A percentile compares a stretch with the other conserved stretches of the same genome.
Evolutionary conservation across 2,329 filamentous ascomycete species (phyloP).

Genomic region (Ophiostoma quercus): DNA sequence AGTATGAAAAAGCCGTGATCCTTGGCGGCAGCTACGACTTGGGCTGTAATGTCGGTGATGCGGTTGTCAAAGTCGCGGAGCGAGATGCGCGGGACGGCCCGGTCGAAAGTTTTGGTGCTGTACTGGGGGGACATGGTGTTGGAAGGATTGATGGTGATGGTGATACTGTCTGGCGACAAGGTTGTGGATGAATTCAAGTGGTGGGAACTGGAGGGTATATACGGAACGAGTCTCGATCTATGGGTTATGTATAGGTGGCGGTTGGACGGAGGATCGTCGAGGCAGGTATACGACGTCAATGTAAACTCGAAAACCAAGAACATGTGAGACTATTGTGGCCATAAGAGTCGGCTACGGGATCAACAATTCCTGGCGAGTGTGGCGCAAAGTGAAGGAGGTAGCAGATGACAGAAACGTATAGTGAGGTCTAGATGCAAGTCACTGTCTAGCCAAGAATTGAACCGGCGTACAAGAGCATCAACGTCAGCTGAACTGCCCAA

Average conservation of each 20-base stretch:
- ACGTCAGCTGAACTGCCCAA: not conserved
- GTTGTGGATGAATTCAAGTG: not conserved
- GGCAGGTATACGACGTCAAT: not conserved
- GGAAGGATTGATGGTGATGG: not conserved
- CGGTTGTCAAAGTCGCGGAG: not conserved
- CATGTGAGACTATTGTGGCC: not conserved
- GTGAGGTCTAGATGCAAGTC: not conserved
- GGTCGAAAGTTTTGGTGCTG: not conserved
- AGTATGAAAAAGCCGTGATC: not conserved
- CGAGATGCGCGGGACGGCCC: not conserved
- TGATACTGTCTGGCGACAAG: not conserved
- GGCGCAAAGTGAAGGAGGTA: not conserved
- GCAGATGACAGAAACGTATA: not conserved
- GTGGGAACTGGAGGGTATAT: not conserved
- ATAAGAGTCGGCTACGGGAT: too few species aligned
- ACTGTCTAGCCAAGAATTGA: not conserved
- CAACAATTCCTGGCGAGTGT: too few species aligned
- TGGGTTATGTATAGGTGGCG: too few species aligned
- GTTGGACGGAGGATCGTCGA: not conserved
- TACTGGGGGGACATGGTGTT: not conserved
- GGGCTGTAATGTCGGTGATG: not conserved
- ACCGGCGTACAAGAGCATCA: not conserved
- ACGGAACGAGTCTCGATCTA: not conserved
- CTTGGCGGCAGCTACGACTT: not conserved
- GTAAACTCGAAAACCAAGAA: not conserved